Percentiles rank a stretch among this genome's conserved stretches.
Conservation (phyloP, 768 basidiomycete species). For the Rhizopogon rudus region DNA sequence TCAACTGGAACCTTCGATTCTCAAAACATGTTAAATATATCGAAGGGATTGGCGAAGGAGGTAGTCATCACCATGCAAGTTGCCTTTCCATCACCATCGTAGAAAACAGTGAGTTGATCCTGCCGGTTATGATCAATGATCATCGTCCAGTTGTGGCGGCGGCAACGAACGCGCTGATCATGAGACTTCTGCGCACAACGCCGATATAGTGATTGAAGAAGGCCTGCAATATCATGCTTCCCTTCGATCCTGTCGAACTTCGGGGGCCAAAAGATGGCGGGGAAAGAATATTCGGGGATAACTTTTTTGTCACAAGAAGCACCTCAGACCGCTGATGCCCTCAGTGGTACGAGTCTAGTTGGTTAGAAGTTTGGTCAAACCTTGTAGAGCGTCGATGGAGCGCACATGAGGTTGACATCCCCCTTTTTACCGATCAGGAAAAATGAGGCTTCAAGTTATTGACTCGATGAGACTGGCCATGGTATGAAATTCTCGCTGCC, state of each 20-base stretch:
- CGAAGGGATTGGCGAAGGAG: neutral
- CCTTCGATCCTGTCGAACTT: neutral
- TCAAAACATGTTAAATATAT: neutral
- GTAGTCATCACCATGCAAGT: neutral
- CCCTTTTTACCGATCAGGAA: neutral
- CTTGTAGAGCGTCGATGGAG: neutral
- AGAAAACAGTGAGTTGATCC: neutral
- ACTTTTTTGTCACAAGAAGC: neutral
- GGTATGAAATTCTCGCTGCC: neutral
- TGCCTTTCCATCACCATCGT: neutral
- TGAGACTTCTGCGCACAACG: neutral
- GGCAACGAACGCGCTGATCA: neutral
- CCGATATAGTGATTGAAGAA: neutral
- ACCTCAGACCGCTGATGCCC: neutral
- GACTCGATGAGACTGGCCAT: neutral
- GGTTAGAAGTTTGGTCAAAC: neutral
- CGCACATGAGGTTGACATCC: neutral
- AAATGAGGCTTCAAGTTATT: neutral
- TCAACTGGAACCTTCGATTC: neutral
- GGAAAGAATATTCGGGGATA: neutral
- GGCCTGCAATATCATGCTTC: neutral
- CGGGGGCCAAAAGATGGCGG: neutral
- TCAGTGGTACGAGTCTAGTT: neutral
- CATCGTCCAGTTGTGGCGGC: neutral
- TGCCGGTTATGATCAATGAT: neutral